Evolutionary conservation across 2,329 filamentous ascomycete species (phyloP).

Genomic region (Colletotrichum graminicola): DNA sequence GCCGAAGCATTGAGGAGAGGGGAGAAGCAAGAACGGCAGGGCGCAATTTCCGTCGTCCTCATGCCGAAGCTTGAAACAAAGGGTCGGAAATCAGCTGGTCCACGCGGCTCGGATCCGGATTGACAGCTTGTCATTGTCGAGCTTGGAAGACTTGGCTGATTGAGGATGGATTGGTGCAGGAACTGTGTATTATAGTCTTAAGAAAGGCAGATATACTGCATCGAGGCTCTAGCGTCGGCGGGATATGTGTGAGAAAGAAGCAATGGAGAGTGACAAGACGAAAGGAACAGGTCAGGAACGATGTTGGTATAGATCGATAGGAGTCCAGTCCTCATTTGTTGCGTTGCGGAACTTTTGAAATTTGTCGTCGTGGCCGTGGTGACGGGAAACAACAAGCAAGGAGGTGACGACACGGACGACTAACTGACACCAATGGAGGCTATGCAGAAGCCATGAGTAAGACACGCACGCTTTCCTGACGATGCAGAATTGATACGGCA

Average conservation of each 20-base stretch:
- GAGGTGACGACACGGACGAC: neutral
- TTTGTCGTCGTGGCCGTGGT: neutral
- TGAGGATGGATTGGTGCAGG: neutral
- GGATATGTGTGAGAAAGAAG: neutral
- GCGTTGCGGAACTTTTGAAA: neutral
- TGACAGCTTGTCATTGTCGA: constrained; percentile 13
- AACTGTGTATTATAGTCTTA: constrained; percentile 10
- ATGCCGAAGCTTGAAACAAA: constrained; percentile 17
- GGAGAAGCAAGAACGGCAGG: neutral
- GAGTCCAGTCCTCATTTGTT: neutral
- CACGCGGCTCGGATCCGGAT: constrained; percentile 20
- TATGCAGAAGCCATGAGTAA: constrained; percentile 13
- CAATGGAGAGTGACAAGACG: neutral
- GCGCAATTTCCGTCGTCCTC: constrained; percentile 22
- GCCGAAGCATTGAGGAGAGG: neutral
- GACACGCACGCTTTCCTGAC: constrained; percentile 22
- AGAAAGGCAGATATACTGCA: too few relatives aligned
- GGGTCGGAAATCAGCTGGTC: constrained; percentile 1
- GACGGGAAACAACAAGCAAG: neutral
- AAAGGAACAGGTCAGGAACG: neutral
- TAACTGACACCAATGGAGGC: constrained; percentile 5
- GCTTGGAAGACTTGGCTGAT: constrained; percentile 6
- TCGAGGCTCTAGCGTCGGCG: neutral
- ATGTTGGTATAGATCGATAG: neutral
- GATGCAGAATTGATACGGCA: constrained; percentile 28